Conservation (phyloP, 192 early-diverging fungal genomes). For the Backusella tuberculispora region DNA sequence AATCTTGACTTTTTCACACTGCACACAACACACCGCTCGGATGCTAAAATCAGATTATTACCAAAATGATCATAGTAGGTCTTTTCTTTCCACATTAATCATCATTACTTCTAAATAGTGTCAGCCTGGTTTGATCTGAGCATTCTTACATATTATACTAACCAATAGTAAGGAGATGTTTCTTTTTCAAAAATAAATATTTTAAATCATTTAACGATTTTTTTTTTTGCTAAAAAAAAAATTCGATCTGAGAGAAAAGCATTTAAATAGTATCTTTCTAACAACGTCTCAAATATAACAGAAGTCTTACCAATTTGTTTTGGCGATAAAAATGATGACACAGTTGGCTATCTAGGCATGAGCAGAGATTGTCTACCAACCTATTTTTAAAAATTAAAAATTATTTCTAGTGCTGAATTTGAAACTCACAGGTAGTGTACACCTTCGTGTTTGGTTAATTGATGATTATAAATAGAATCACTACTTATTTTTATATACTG, state of each 20-base stretch:
- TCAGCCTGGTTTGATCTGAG: not conserved
- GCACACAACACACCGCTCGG: not conserved
- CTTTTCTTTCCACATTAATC: not conserved
- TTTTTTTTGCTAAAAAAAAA: not conserved
- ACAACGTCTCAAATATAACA: not conserved
- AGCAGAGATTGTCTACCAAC: not conserved
- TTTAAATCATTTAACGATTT: not conserved
- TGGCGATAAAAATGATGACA: not conserved
- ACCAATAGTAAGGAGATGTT: too few species aligned
- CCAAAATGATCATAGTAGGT: not conserved
- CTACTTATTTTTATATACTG: not conserved
- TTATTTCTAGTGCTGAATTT: not conserved
- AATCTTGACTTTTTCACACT: not conserved
- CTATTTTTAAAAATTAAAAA: not conserved
- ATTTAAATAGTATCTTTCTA: not conserved
- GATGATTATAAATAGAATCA: not conserved
- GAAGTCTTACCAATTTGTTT: not conserved
- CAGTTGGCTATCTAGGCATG: not conserved
- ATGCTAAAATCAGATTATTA: conserved; percentile 5
- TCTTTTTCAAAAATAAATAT: not conserved
- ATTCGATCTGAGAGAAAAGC: not conserved
- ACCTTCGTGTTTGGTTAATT: not conserved
- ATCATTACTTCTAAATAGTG: not conserved
- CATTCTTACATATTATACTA: not conserved
- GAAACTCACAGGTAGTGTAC: not conserved